Conservation (phyloP, 306 rosid species). For the Styphnolobium japonicum region DNA sequence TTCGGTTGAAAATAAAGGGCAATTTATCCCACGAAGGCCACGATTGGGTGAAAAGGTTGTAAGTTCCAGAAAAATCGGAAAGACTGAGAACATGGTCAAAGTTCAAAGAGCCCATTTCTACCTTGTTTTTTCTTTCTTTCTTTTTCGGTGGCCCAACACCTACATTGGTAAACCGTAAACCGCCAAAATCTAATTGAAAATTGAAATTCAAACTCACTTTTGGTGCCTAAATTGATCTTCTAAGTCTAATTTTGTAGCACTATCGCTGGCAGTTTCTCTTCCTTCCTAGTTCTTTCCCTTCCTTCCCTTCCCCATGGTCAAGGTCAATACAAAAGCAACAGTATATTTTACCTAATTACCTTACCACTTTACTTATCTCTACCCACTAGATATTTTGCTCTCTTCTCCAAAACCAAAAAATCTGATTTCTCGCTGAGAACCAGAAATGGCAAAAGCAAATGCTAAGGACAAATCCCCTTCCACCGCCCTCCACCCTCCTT, state of each 20-base stretch:
- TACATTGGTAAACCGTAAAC: neutral
- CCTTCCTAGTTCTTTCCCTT: neutral
- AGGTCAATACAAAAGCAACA: neutral
- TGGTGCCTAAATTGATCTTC: too few relatives aligned
- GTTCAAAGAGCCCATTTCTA: neutral
- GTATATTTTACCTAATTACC: neutral
- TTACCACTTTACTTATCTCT: neutral
- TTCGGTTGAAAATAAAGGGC: too few relatives aligned
- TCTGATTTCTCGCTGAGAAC: neutral
- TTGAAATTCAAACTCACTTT: slow-evolving; percentile 24
- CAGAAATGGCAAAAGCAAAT: slow-evolving; percentile 26
- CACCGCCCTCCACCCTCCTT: slow-evolving; percentile 22
- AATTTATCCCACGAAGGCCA: neutral
- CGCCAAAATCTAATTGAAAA: slow-evolving; percentile 28
- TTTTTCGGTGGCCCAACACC: neutral
- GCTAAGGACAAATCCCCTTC: slow-evolving; percentile 16
- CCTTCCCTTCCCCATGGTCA: neutral
- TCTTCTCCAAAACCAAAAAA: neutral
- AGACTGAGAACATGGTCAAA: neutral
- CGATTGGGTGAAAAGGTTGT: neutral
- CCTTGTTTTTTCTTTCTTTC: neutral
- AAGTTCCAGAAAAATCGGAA: neutral
- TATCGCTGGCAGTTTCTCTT: neutral
- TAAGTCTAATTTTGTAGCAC: neutral
- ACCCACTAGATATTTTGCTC: neutral